phyloP scores from a whole-genome alignment of 140 eudicot species.

The Anethum foeniculum region DNA sequence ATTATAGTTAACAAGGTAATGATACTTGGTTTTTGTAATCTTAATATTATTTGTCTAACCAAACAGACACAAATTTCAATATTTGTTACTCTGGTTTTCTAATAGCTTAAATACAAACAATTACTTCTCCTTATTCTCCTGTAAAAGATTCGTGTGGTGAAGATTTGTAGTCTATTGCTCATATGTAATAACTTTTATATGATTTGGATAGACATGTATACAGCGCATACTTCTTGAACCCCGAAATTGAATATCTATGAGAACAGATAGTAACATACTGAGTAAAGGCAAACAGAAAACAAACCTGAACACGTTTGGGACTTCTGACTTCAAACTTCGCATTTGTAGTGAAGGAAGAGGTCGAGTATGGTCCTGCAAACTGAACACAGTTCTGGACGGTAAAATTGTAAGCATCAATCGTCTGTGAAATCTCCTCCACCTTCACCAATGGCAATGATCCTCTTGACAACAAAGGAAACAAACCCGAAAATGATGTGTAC shows the following conservation, averaged over 20 bases:
- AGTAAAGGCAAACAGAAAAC: neutral
- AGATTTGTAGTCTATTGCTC: neutral
- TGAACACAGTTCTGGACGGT: slow-evolving; percentile 75
- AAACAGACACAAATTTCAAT: neutral
- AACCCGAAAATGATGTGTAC: slow-evolving; percentile 78
- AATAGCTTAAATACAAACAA: neutral
- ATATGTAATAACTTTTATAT: neutral
- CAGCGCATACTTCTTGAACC: neutral
- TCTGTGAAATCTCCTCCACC: slow-evolving; percentile 92
- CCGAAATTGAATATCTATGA: neutral
- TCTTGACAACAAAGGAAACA: slow-evolving; percentile 66
- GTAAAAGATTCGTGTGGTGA: neutral
- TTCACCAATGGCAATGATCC: slow-evolving; percentile 59
- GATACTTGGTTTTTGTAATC: neutral
- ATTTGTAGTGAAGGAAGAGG: slow-evolving; percentile 69
- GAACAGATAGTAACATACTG: neutral
- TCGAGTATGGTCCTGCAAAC: slow-evolving; percentile 73
- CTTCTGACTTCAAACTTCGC: slow-evolving; percentile 95
- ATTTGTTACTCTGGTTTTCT: neutral
- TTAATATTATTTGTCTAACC: neutral
- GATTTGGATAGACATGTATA: neutral
- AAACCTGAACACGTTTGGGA: slow-evolving; percentile 94
- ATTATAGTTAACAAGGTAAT: neutral
- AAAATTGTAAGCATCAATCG: slow-evolving; percentile 78
- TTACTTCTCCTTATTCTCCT: neutral